These are phyloP conservation scores for Purshia tridentata DNA, from an alignment of 306 rosid genomes.

Conservation along the genomic window DNA sequence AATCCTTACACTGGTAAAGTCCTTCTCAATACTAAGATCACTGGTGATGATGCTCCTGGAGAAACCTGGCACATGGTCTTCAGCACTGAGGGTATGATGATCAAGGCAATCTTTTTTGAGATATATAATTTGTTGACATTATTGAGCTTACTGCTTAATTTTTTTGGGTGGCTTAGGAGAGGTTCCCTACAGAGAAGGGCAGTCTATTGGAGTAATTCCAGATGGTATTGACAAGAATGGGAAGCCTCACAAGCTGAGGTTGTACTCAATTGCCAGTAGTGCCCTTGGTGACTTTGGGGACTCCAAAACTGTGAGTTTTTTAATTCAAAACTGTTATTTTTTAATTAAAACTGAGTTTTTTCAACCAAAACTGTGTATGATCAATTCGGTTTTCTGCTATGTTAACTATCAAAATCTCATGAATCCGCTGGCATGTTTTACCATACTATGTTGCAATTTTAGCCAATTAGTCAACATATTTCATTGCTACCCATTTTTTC, in stretches of 20 bases:
- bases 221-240: slow-evolving; percentile 91
- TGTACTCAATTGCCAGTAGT: slow-evolving; percentile 92
- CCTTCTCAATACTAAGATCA: slow-evolving; percentile 94
- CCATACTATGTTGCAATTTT: neutral
- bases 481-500: neutral
- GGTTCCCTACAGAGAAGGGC: slow-evolving; percentile 97
- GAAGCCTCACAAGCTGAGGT: slow-evolving; percentile 85
- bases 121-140: neutral
- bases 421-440: neutral
- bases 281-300: slow-evolving; percentile 94
- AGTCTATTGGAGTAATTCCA: slow-evolving; percentile 82
- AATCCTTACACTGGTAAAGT: slow-evolving; percentile 69
- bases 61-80: slow-evolving; percentile 99
- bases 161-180: slow-evolving; percentile 55
- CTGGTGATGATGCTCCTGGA: slow-evolving; percentile 98
- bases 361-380: neutral
- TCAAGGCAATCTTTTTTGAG: neutral
- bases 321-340: slow-evolving; percentile 60
- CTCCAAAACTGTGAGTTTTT: slow-evolving; percentile 74
- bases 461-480: neutral
- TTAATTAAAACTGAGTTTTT: too few relatives aligned
- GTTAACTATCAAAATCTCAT: neutral
- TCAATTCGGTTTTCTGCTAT: neutral
- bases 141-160: neutral
- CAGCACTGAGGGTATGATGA: slow-evolving; percentile 77